Percentiles rank a stretch among this genome's conserved stretches.
These are phyloP conservation scores for Phytophthora vignae DNA, from an alignment of 352 stramenopile genomes.

Conservation along the genomic window DNA sequence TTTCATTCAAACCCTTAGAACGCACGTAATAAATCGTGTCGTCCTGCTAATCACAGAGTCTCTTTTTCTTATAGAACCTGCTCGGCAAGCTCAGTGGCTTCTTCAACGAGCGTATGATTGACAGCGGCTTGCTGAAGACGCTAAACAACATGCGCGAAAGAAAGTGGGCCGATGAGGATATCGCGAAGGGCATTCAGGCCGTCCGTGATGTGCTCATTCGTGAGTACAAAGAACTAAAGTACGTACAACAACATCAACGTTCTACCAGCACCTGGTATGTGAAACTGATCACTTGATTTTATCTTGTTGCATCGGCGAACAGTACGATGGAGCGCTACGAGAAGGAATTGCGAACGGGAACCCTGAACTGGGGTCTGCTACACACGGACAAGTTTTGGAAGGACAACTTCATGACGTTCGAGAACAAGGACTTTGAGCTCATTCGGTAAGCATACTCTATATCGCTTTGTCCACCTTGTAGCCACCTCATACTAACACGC, in stretches of 20 bases:
- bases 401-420: slow-evolving; percentile 97
- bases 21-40: neutral
- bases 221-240: slow-evolving; percentile 92
- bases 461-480: neutral
- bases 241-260: slow-evolving; percentile 19
- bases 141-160: slow-evolving; percentile 93
- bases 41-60: neutral
- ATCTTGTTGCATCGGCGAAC: neutral
- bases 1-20: neutral
- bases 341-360: slow-evolving; percentile 95
- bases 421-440: slow-evolving; percentile 96
- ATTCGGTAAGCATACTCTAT: slow-evolving; percentile 65
- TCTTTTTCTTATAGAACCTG: slow-evolving; percentile 59
- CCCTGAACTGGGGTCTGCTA: slow-evolving; percentile 95
- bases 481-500: slow-evolving; percentile 1
- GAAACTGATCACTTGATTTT: neutral
- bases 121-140: slow-evolving; percentile 95
- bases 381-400: slow-evolving; percentile 99
- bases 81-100: slow-evolving; percentile 81
- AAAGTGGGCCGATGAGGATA: slow-evolving; percentile 97
- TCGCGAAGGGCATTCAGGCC: slow-evolving; percentile 83
- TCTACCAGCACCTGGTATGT: neutral
- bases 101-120: slow-evolving; percentile 96
- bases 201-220: slow-evolving; percentile 85
- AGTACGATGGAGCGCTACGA: slow-evolving; percentile 97